Conservation (phyloP, 371 early-diverging fungal species). For the Zopfochytrium polystomum region DNA sequence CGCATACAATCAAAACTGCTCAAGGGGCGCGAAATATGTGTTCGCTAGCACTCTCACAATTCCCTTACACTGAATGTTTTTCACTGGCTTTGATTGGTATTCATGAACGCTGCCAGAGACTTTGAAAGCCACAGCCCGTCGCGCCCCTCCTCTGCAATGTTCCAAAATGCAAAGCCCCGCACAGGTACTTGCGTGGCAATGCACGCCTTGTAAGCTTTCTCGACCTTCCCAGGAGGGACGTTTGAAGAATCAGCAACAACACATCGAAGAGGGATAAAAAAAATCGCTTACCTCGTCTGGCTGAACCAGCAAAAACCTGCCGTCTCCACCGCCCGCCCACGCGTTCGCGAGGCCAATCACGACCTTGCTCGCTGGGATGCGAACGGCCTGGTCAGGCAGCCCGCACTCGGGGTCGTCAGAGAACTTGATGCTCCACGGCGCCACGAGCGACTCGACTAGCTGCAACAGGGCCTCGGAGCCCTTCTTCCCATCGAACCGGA, state of each 20-base stretch:
- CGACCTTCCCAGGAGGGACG: not conserved
- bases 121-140: too few species aligned
- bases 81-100: too few species aligned
- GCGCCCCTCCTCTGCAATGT: slow-evolving; percentile 23
- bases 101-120: too few species aligned
- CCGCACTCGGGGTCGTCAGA: slow-evolving; percentile 5
- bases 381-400: not conserved
- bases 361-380: slow-evolving; percentile 16
- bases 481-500: not conserved
- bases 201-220: slow-evolving; percentile 5
- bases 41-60: too few species aligned
- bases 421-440: slow-evolving; percentile 5
- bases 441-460: too few species aligned
- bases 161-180: slow-evolving; percentile 21
- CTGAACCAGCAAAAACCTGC: slow-evolving; percentile 12
- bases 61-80: too few species aligned
- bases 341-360: slow-evolving; percentile 25
- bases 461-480: not conserved
- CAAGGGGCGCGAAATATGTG: too few species aligned
- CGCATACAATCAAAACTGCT: too few species aligned
- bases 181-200: slow-evolving; percentile 4
- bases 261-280: not conserved
- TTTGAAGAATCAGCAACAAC: not conserved
- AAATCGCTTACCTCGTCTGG: slow-evolving; percentile 19
- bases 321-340: slow-evolving; percentile 23